These are phyloP conservation scores for Ceratobasidium sp. DNA, from an alignment of 1,284 basidiomycete species.

Conservation along the genomic window DNA sequence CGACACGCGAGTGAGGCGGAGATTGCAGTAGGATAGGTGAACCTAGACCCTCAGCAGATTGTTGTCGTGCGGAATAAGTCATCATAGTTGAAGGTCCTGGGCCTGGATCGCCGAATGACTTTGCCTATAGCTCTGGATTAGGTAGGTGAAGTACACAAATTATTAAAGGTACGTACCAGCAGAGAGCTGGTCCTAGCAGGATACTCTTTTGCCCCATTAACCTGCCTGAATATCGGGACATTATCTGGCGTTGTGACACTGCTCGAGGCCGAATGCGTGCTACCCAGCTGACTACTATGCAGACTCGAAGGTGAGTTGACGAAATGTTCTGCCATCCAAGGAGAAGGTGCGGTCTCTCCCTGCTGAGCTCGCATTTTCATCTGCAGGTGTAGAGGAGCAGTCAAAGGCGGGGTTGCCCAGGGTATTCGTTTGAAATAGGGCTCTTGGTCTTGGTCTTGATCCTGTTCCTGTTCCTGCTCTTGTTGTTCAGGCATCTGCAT, in stretches of 20 bases:
- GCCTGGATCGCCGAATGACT: slow-evolving; percentile 32
- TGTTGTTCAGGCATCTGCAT: slow-evolving; percentile 12
- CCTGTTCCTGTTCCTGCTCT: not conserved
- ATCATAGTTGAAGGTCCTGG: slow-evolving; percentile 43
- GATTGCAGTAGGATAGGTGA: slow-evolving; percentile 28
- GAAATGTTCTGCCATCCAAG: slow-evolving; percentile 40
- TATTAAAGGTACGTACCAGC: not conserved
- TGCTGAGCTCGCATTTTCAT: slow-evolving; percentile 29
- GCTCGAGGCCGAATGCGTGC: slow-evolving; percentile 37
- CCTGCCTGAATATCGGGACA: not conserved
- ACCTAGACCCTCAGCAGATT: slow-evolving; percentile 3
- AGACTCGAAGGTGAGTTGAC: slow-evolving; percentile 41
- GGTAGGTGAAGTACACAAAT: not conserved
- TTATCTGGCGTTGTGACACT: slow-evolving; percentile 20
- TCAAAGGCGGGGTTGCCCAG: slow-evolving; percentile 13
- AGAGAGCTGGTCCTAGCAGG: not conserved
- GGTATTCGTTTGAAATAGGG: not conserved
- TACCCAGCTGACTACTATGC: slow-evolving; percentile 34
- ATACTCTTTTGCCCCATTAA: not conserved
- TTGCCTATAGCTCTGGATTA: not conserved
- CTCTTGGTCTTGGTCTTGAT: not conserved
- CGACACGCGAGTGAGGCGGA: not conserved
- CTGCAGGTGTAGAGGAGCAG: slow-evolving; percentile 14
- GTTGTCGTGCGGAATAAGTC: slow-evolving; percentile 37
- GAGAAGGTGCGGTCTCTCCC: not conserved